These are phyloP conservation scores for Sphenostylis stenocarpa DNA, from an alignment of 306 rosid genomes.

Conservation along the genomic window DNA sequence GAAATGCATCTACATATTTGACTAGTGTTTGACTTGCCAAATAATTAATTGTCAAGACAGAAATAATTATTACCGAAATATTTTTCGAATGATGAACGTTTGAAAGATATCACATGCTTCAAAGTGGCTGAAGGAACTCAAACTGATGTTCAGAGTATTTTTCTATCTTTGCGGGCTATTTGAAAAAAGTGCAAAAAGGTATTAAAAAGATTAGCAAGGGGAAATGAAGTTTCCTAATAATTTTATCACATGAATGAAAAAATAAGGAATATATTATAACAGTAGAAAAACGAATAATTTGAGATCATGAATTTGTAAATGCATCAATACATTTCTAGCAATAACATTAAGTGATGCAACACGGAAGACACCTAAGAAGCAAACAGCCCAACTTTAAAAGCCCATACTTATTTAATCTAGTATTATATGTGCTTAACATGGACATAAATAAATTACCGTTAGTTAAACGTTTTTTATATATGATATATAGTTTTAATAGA, in stretches of 20 bases:
- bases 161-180: not conserved
- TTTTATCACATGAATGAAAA: not conserved
- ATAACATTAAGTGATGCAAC: too few species aligned
- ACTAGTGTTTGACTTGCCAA: not conserved
- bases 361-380: not conserved
- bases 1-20: not conserved
- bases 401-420: not conserved
- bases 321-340: too few species aligned
- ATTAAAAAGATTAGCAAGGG: not conserved
- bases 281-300: not conserved
- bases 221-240: not conserved
- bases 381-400: not conserved
- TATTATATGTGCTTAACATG: not conserved
- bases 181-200: not conserved
- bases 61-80: not conserved
- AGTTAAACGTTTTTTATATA: too few species aligned
- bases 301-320: too few species aligned
- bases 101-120: conserved; percentile 7
- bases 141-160: not conserved
- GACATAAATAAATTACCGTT: too few species aligned
- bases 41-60: not conserved
- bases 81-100: not conserved
- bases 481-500: too few species aligned
- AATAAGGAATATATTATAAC: not conserved
- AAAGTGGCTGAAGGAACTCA: conserved; percentile 33